Evolutionary conservation across 108 stramenopile species (phyloP).

Genomic region (Seminavis robusta): DNA sequence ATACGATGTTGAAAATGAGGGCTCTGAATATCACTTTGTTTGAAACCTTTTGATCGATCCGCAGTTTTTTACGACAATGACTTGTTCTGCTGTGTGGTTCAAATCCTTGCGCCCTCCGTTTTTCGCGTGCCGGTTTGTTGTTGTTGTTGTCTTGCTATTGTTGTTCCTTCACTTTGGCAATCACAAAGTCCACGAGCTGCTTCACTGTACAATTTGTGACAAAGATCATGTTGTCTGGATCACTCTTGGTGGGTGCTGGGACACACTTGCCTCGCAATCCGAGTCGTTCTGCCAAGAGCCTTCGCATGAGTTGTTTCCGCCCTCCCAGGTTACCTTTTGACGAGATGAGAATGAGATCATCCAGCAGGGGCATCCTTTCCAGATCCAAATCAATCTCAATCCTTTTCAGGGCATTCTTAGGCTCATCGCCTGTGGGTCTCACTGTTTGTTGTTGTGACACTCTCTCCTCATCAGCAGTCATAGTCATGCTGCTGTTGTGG

Average conservation of each 20-base stretch:
- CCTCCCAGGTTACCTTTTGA: conserved; percentile 38
- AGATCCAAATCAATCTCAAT: conserved; percentile 54
- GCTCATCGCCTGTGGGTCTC: not conserved
- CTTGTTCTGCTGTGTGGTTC: no score
- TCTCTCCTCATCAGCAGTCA: not conserved
- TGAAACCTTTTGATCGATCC: no score
- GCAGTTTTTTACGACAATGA: no score
- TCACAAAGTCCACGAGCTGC: conserved; percentile 41
- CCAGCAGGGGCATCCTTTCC: conserved; percentile 25
- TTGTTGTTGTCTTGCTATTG: conserved; percentile 1
- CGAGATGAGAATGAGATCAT: conserved; percentile 59
- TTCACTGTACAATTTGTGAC: conserved; percentile 43
- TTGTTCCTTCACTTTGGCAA: conserved; percentile 16
- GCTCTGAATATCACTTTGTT: no score
- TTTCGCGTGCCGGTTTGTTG: no score
- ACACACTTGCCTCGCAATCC: conserved; percentile 70
- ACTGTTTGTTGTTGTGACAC: not conserved
- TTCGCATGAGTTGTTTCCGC: conserved; percentile 39
- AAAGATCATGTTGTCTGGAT: conserved; percentile 21
- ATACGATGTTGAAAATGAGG: no score
- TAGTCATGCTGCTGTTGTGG: conserved; percentile 1
- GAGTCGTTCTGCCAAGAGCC: conserved; percentile 59
- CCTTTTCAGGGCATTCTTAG: conserved; percentile 49
- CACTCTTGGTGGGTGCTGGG: conserved; percentile 16
- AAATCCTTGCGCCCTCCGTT: no score